phyloP scores from a whole-genome alignment of 2,329 filamentous ascomycete species.

The Geosmithia morbida region DNA sequence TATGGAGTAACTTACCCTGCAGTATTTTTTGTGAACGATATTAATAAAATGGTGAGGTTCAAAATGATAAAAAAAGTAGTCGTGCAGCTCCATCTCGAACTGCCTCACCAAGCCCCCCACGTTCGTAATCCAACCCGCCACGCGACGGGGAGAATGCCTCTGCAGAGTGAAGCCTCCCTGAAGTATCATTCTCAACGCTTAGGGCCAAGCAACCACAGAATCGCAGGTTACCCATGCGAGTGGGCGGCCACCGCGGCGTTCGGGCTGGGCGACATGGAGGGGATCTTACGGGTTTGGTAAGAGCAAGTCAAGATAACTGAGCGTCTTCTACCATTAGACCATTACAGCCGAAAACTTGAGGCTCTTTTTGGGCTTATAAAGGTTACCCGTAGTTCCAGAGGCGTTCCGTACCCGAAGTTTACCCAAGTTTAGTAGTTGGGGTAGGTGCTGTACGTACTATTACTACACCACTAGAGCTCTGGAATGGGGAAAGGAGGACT shows the following conservation, averaged over 20 bases:
- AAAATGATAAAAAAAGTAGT: conserved; percentile 24
- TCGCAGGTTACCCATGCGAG: conserved; percentile 56
- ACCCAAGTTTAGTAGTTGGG: too few relatives aligned
- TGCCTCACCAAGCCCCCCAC: conserved; percentile 38
- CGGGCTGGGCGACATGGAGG: conserved; percentile 48
- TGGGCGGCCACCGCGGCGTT: conserved; percentile 52
- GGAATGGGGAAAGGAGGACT: background rate
- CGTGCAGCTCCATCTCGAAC: conserved; percentile 36
- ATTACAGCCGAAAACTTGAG: conserved; percentile 39
- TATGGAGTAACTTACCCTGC: background rate
- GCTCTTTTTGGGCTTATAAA: conserved; percentile 10
- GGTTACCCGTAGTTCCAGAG: too few relatives aligned
- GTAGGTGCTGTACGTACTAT: too few relatives aligned
- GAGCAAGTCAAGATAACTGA: conserved; percentile 31
- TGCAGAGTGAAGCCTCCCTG: conserved; percentile 62
- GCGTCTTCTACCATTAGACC: conserved; percentile 45
- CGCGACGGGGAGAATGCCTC: conserved; percentile 55
- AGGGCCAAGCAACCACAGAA: conserved; percentile 40
- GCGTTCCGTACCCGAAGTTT: too few relatives aligned
- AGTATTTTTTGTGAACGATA: background rate
- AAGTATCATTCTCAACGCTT: conserved; percentile 56
- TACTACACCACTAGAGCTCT: too few relatives aligned
- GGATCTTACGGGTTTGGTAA: conserved; percentile 42
- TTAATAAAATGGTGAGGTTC: background rate
- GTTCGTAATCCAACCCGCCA: conserved; percentile 57